Evolutionary conservation across 2,329 filamentous ascomycete genomes (phyloP).

Genomic region (Chrysosporium queenslandicum): DNA sequence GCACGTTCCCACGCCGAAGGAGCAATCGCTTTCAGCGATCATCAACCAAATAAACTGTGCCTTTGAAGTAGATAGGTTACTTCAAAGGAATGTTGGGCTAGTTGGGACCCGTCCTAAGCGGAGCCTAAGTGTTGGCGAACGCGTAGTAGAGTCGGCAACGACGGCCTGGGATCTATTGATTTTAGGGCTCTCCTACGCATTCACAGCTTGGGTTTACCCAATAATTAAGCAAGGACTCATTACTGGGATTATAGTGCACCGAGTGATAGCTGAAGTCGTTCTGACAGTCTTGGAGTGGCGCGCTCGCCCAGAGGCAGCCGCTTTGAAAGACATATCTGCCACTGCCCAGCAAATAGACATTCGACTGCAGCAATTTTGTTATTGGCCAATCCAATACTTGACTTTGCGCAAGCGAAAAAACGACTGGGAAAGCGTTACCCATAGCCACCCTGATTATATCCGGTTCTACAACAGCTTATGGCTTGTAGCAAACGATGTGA

Average conservation of each 20-base stretch:
- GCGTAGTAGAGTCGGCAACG: slow-evolving; percentile 85
- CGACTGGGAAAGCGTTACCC: slow-evolving; percentile 92
- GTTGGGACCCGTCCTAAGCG: slow-evolving; percentile 73
- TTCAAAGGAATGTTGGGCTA: slow-evolving; percentile 82
- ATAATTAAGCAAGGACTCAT: slow-evolving; percentile 63
- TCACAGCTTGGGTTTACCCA: slow-evolving; percentile 68
- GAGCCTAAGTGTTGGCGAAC: slow-evolving; percentile 82
- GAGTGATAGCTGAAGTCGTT: slow-evolving; percentile 68
- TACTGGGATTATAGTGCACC: slow-evolving; percentile 66
- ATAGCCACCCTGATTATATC: slow-evolving; percentile 93
- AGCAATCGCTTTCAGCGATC: slow-evolving; percentile 67
- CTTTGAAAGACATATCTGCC: slow-evolving; percentile 88
- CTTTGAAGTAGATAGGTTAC: slow-evolving; percentile 71
- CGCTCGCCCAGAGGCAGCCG: slow-evolving; percentile 63
- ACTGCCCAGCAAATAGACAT: slow-evolving; percentile 97
- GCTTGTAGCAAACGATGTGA: slow-evolving; percentile 97
- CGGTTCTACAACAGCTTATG: slow-evolving; percentile 97
- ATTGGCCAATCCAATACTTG: slow-evolving; percentile 95
- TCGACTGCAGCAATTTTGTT: slow-evolving; percentile 92
- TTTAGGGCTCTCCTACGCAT: slow-evolving; percentile 57
- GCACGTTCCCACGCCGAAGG: slow-evolving; percentile 67
- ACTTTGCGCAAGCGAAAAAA: slow-evolving; percentile 80
- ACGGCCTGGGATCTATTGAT: slow-evolving; percentile 69
- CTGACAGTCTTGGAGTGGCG: slow-evolving; percentile 77
- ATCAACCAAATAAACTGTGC: slow-evolving; percentile 95